Evolutionary conservation across 305 asterid genomes (phyloP).

Genomic region (Salvia sclarea): DNA sequence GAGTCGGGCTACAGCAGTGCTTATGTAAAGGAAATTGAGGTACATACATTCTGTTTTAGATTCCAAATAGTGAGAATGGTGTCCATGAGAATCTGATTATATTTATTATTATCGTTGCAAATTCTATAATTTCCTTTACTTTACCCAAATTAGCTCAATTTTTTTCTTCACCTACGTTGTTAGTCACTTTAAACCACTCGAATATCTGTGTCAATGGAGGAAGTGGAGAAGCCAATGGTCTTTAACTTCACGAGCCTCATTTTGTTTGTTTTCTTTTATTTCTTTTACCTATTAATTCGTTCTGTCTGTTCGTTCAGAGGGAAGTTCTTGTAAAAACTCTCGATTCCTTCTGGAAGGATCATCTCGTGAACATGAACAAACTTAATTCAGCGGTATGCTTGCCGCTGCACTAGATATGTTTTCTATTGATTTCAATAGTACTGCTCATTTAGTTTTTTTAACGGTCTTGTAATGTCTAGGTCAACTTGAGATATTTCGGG

Average conservation of each 20-base stretch:
- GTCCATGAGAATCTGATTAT: neutral
- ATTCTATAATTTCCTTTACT: neutral
- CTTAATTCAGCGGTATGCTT: slow-evolving; percentile 84
- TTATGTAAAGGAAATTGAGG: slow-evolving; percentile 90
- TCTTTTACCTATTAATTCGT: slow-evolving; percentile 3
- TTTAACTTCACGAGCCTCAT: neutral
- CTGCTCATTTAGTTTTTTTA: slow-evolving; percentile 5
- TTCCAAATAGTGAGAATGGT: neutral
- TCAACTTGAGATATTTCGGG: slow-evolving; percentile 93
- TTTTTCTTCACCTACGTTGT: neutral
- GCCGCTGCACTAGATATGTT: neutral
- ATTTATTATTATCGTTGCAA: too few relatives aligned
- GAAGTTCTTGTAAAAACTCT: slow-evolving; percentile 86
- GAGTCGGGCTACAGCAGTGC: slow-evolving; percentile 79
- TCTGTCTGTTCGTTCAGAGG: slow-evolving; percentile 48
- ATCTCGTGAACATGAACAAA: slow-evolving; percentile 95
- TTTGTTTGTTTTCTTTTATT: slow-evolving; percentile 2
- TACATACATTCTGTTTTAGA: slow-evolving; percentile 34
- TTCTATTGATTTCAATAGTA: neutral
- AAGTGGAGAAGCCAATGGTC: too few relatives aligned
- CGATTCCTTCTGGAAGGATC: slow-evolving; percentile 99
- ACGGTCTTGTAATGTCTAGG: slow-evolving; percentile 46
- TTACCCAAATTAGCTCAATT: slow-evolving; percentile 3
- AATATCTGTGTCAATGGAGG: too few relatives aligned
- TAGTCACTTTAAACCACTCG: too few relatives aligned